These are phyloP conservation scores for Kwoniella botswanensis DNA, from an alignment of 768 basidiomycete species.

Conservation along the genomic window DNA sequence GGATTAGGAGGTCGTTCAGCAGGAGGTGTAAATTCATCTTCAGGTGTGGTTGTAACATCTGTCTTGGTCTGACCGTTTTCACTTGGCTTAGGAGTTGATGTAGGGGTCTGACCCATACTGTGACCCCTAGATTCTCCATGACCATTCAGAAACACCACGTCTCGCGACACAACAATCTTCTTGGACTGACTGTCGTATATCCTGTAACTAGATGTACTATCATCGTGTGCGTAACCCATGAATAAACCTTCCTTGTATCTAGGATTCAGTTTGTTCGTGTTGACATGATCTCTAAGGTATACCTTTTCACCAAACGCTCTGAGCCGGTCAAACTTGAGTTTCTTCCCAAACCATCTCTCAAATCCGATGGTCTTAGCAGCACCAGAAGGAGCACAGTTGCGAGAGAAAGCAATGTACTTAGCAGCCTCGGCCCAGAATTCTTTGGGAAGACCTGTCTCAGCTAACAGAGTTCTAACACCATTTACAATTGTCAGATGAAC, in stretches of 20 bases:
- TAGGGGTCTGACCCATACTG: too few species aligned
- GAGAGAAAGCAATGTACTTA: slow-evolving; percentile 21
- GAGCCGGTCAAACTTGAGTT: slow-evolving; percentile 10
- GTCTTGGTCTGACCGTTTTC: too few species aligned
- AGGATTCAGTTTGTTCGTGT: slow-evolving; percentile 6
- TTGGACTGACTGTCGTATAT: neutral
- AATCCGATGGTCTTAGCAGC: neutral
- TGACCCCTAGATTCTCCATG: too few species aligned
- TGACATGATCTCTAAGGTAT: slow-evolving; percentile 2
- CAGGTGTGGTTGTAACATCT: too few species aligned
- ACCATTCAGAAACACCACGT: neutral
- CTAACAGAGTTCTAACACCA: slow-evolving; percentile 25
- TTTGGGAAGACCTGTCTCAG: slow-evolving; percentile 18
- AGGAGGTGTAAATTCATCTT: neutral
- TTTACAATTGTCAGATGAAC: slow-evolving; percentile 31
- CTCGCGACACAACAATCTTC: slow-evolving; percentile 10
- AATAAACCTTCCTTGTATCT: slow-evolving; percentile 7
- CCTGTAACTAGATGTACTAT: slow-evolving; percentile 1
- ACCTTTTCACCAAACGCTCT: slow-evolving; percentile 4
- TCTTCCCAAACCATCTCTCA: slow-evolving; percentile 15
- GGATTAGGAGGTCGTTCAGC: neutral
- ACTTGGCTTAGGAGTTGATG: neutral
- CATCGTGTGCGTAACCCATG: slow-evolving; percentile 3
- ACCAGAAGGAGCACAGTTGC: slow-evolving; percentile 21
- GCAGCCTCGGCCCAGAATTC: slow-evolving; percentile 30